Conservation (phyloP, 1,139 yeast species). For the Kodamaea suecica region DNA sequence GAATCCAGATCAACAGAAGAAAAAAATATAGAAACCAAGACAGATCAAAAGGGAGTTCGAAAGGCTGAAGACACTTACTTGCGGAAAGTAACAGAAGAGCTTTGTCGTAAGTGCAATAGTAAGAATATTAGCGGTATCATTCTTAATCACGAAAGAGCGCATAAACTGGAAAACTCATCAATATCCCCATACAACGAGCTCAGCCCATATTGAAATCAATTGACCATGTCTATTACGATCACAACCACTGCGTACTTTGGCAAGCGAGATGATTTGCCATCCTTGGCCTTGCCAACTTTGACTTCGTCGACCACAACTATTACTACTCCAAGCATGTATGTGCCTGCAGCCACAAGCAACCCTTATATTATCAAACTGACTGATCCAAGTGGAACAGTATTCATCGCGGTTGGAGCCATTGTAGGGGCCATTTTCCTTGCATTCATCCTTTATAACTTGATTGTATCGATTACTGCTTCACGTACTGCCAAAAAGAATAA, state of each 20-base stretch:
- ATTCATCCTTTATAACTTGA: conserved; percentile 39
- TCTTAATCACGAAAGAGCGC: no score
- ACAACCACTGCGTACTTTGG: neutral
- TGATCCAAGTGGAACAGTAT: conserved; percentile 71
- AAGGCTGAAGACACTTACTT: no score
- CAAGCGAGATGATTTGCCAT: conserved; percentile 1
- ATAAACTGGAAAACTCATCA: no score
- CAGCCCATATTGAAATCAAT: no score
- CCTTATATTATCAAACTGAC: conserved; percentile 56
- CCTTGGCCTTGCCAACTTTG: neutral
- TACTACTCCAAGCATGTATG: conserved; percentile 58
- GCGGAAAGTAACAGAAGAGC: no score
- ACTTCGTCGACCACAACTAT: conserved; percentile 9
- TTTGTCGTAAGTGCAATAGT: no score
- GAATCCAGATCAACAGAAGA: neutral
- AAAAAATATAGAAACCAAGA: no score
- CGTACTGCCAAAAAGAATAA: conserved; percentile 36
- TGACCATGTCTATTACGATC: no score
- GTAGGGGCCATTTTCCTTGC: conserved; percentile 54
- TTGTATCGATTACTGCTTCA: conserved; percentile 38
- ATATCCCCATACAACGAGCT: no score
- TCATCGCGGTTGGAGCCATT: conserved; percentile 72
- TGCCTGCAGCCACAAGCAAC: conserved; percentile 57
- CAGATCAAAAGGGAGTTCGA: no score
- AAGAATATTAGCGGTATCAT: no score